A percentile compares a stretch with the other conserved stretches of the same genome.
Evolutionary conservation across 106 monocot genomes (phyloP).

Genomic region (Xerophyta viscosa): DNA sequence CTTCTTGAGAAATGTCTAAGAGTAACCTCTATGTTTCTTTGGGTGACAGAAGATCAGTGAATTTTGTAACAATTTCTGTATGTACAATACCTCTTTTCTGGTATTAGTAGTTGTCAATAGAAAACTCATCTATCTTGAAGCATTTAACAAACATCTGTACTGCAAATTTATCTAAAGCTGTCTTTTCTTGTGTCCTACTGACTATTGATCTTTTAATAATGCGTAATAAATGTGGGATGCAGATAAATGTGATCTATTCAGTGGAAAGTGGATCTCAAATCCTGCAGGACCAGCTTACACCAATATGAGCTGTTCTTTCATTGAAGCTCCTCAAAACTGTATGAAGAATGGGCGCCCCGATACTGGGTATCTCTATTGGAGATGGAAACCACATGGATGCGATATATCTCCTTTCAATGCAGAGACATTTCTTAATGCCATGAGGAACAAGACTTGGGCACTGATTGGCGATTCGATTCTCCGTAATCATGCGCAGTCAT

Average conservation of each 20-base stretch:
- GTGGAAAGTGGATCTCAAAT: slow-evolving; percentile 40
- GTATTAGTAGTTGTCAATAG: no score
- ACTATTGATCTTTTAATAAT: no score
- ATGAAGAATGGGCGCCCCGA: slow-evolving; percentile 55
- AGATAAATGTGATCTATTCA: slow-evolving; percentile 41
- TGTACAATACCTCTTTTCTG: no score
- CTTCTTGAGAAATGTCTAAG: no score
- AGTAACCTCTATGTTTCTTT: no score
- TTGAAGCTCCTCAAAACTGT: slow-evolving; percentile 44
- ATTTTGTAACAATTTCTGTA: no score
- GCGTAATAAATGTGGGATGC: slow-evolving; percentile 7
- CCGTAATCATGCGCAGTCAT: slow-evolving; percentile 43
- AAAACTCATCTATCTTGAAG: no score
- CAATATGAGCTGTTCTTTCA: slow-evolving; percentile 25
- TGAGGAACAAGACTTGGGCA: slow-evolving; percentile 45
- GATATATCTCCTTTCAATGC: slow-evolving; percentile 31
- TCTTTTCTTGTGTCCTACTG: not conserved
- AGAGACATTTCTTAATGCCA: slow-evolving; percentile 23
- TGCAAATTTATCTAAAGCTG: no score
- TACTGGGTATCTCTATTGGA: slow-evolving; percentile 39
- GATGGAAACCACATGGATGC: slow-evolving; percentile 47
- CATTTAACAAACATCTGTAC: no score
- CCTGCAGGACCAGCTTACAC: slow-evolving; percentile 41
- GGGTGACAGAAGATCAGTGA: no score
- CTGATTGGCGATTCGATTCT: slow-evolving; percentile 56